phyloP scores from a whole-genome alignment of 768 basidiomycete genomes.

The Russula compacta region DNA sequence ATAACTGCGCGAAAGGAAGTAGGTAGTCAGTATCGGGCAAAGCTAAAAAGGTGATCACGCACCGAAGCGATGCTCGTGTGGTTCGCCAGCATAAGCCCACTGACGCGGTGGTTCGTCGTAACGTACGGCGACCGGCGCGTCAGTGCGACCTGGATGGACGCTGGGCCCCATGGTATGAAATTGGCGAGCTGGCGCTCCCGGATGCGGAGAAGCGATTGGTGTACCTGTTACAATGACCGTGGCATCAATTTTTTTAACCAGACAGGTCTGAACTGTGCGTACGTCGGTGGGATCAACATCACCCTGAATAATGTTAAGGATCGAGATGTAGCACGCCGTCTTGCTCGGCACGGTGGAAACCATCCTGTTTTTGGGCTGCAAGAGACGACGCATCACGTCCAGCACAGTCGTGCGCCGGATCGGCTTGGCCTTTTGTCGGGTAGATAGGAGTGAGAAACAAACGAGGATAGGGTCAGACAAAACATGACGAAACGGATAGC shows the following conservation, averaged over 20 bases:
- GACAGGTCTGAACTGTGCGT: conserved; percentile 22
- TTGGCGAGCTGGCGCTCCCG: conserved; percentile 94
- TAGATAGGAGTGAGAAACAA: background rate
- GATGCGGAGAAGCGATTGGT: conserved; percentile 94
- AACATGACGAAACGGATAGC: background rate
- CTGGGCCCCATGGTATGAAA: conserved; percentile 99
- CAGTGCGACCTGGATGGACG: conserved; percentile 94
- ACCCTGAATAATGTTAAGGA: conserved; percentile 96
- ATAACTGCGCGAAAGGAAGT: conserved; percentile 44
- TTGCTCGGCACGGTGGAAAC: conserved; percentile 90
- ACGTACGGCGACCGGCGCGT: conserved; percentile 88
- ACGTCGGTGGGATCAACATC: conserved; percentile 98
- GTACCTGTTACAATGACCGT: conserved; percentile 49
- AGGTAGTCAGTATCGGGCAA: background rate
- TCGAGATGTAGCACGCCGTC: conserved; percentile 93
- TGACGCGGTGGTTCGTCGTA: conserved; percentile 84
- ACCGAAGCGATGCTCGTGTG: conserved; percentile 98
- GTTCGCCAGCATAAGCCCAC: conserved; percentile 97
- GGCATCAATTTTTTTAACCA: background rate
- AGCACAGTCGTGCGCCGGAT: conserved; percentile 94
- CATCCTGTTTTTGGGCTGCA: conserved; percentile 98
- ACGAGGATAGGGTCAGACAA: background rate
- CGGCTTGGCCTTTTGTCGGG: conserved; percentile 73
- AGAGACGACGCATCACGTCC: conserved; percentile 94
- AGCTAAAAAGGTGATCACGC: conserved; percentile 24